A percentile compares a stretch with the other conserved stretches of the same genome.
These are phyloP conservation scores for Podospora tetraspora DNA, from an alignment of 495 filamentous ascomycete genomes.

Conservation along the genomic window DNA sequence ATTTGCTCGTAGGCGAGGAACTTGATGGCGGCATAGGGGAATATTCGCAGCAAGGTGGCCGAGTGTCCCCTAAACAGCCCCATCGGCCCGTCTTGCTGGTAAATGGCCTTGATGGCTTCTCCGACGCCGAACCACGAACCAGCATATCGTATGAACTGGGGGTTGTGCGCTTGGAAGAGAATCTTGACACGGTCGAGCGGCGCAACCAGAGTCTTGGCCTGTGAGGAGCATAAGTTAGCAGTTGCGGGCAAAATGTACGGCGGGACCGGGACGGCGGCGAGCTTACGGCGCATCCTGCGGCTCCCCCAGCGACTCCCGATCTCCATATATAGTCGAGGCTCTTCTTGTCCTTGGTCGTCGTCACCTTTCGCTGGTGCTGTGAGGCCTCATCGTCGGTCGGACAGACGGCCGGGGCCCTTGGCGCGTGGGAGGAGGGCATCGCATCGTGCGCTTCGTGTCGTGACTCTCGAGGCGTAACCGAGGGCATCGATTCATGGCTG, in stretches of 20 bases:
- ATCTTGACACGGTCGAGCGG: constrained; percentile 98
- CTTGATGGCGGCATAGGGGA: constrained; percentile 95
- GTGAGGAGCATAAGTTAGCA: constrained; percentile 4
- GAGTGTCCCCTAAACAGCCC: constrained; percentile 92
- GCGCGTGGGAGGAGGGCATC: constrained; percentile 15
- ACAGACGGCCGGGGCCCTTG: constrained; percentile 27
- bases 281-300: constrained; percentile 81
- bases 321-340: constrained; percentile 77
- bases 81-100: constrained; percentile 59
- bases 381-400: constrained; percentile 37
- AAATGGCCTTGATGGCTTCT: constrained; percentile 77
- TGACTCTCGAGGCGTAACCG: constrained; percentile 41
- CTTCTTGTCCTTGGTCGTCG: constrained; percentile 50
- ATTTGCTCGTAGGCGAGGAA: constrained; percentile 98
- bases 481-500: constrained; percentile 38
- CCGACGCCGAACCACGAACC: constrained; percentile 78
- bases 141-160: constrained; percentile 86
- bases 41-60: constrained; percentile 88
- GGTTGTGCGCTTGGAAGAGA: constrained; percentile 92
- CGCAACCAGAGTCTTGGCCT: constrained; percentile 94
- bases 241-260: background rate
- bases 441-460: constrained; percentile 40
- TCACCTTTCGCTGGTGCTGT: constrained; percentile 28
- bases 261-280: background rate
- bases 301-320: constrained; percentile 76